These are phyloP conservation scores for Phytopythium litorale DNA, from an alignment of 352 stramenopile genomes.

Conservation along the genomic window DNA sequence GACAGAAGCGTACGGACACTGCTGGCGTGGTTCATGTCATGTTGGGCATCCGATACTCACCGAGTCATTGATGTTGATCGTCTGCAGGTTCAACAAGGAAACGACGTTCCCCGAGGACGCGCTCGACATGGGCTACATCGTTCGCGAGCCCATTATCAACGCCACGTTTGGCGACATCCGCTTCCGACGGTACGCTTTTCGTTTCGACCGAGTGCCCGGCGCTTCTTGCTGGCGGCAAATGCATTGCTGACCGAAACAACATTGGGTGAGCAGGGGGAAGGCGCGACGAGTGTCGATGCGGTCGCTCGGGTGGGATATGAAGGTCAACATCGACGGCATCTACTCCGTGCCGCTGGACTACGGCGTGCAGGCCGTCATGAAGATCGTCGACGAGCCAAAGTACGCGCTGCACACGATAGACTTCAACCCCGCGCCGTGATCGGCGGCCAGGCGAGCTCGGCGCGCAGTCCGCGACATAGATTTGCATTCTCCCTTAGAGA, in stretches of 20 bases:
- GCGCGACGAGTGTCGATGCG: conserved; percentile 83
- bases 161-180: conserved; percentile 87
- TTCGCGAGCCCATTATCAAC: conserved; percentile 88
- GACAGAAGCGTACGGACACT: conserved; percentile 61
- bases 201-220: no score
- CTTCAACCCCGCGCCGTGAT: conserved; percentile 28
- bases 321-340: conserved; percentile 84
- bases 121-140: conserved; percentile 83
- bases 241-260: background rate
- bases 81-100: conserved; percentile 76
- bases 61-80: background rate
- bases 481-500: conserved; percentile 1
- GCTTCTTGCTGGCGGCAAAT: background rate
- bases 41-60: background rate
- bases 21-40: background rate
- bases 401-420: conserved; percentile 84
- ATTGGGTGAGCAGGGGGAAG: conserved; percentile 42
- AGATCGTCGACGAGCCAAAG: conserved; percentile 84
- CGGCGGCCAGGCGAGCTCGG: conserved; percentile 6
- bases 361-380: conserved; percentile 88
- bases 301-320: conserved; percentile 89
- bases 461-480: conserved; percentile 6
- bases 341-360: conserved; percentile 88
- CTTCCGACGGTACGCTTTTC: conserved; percentile 58
- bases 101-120: conserved; percentile 83